A percentile compares a stretch with the other conserved stretches of the same genome.
phyloP scores from a whole-genome alignment of 805 yeast genomes.

The Candida berthetii region DNA sequence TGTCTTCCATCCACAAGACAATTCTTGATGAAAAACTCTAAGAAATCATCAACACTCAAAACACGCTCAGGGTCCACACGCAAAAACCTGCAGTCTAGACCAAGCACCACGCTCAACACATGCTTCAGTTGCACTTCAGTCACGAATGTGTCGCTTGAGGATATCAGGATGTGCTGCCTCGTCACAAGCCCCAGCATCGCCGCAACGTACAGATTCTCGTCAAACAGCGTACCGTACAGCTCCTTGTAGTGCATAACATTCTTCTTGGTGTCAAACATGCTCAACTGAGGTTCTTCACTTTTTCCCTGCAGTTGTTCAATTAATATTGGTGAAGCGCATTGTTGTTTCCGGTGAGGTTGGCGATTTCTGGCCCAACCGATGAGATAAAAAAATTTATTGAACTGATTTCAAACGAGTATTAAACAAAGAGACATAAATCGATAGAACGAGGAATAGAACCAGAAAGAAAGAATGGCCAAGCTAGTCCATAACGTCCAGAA shows the following conservation, averaged over 20 bases:
- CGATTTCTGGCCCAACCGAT: neutral
- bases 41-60: neutral
- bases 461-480: conserved; percentile 50
- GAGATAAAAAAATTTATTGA: neutral
- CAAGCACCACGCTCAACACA: neutral
- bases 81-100: neutral
- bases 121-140: neutral
- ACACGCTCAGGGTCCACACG: neutral
- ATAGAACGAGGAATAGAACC: neutral
- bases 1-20: neutral
- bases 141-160: neutral
- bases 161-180: neutral
- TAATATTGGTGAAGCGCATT: too few species aligned
- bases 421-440: neutral
- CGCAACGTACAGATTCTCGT: neutral
- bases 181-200: neutral
- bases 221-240: neutral
- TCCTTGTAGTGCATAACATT: neutral
- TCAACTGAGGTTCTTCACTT: too few species aligned
- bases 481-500: conserved; percentile 88
- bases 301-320: too few species aligned
- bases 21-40: neutral
- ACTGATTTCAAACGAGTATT: neutral
- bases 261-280: neutral
- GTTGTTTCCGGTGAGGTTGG: too few species aligned